A percentile compares a stretch with the other conserved stretches of the same genome.
These are phyloP conservation scores for Xylaria intraflava DNA, from an alignment of 495 filamentous ascomycete species.

Conservation along the genomic window DNA sequence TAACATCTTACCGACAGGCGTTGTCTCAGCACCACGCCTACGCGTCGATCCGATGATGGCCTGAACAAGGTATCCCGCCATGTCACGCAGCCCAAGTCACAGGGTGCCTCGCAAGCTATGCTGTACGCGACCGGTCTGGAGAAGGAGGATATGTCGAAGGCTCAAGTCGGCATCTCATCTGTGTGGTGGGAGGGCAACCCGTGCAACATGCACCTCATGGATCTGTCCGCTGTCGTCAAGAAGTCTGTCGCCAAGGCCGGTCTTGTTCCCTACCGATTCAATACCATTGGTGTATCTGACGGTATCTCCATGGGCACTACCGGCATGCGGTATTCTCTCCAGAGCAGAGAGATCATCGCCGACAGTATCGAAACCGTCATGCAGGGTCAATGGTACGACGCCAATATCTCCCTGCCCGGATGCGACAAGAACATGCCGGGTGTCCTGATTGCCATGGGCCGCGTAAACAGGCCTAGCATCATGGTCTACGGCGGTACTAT, in stretches of 20 bases:
- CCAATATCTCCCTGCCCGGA: conserved; percentile 95
- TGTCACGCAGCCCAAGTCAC: conserved; percentile 93
- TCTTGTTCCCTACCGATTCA: conserved; percentile 86
- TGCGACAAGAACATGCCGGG: conserved; percentile 99
- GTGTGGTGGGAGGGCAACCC: conserved; percentile 88
- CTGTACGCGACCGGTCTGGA: conserved; percentile 87
- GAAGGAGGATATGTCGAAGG: conserved; percentile 81
- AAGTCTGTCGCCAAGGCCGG: conserved; percentile 78
- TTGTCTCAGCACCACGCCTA: conserved; percentile 31
- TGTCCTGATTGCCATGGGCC: conserved; percentile 95
- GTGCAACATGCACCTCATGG: conserved; percentile 97
- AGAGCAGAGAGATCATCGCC: conserved; percentile 92
- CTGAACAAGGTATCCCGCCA: conserved; percentile 76
- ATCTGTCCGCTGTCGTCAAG: conserved; percentile 74
- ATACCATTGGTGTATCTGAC: conserved; percentile 92
- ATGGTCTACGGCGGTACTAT: conserved; percentile 98
- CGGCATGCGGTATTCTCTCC: conserved; percentile 91
- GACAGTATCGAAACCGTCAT: conserved; percentile 98
- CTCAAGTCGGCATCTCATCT: conserved; percentile 94
- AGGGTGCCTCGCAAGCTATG: conserved; percentile 98
- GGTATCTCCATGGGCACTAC: conserved; percentile 74
- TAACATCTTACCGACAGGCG: conserved; percentile 28
- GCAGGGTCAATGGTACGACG: conserved; percentile 98
- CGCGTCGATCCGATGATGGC: conserved; percentile 40
- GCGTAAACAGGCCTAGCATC: conserved; percentile 84